Evolutionary conservation across 2,329 filamentous ascomycete genomes (phyloP).

Genomic region (Penicillium brasilianum): DNA sequence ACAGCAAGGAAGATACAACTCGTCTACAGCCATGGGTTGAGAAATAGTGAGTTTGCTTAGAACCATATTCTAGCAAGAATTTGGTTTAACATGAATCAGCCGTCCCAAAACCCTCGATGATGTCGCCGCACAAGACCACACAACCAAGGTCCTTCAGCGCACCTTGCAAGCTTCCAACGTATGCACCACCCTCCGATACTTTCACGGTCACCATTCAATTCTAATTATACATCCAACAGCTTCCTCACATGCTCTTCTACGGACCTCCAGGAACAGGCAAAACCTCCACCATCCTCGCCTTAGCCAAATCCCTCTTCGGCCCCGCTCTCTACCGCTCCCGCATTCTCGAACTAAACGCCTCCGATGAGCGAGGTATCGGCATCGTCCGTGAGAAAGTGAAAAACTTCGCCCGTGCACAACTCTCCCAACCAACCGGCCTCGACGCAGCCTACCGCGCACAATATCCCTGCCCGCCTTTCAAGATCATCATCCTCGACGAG

Average conservation of each 20-base stretch:
- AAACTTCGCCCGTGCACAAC: conserved; percentile 93
- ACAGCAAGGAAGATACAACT: conserved; percentile 64
- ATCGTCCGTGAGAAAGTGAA: conserved; percentile 99
- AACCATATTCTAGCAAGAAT: neutral
- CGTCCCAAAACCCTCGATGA: conserved; percentile 92
- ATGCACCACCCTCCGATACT: too few relatives aligned
- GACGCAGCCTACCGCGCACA: conserved; percentile 66
- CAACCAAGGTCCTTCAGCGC: conserved; percentile 86
- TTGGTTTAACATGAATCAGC: conserved; percentile 54
- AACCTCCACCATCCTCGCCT: conserved; percentile 94
- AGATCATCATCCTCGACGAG: conserved; percentile 98
- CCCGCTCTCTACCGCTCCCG: conserved; percentile 90
- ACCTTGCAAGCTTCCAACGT: conserved; percentile 95
- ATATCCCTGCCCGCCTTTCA: conserved; percentile 96
- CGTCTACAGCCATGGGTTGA: conserved; percentile 94
- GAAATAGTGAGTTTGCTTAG: conserved; percentile 75
- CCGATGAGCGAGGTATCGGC: conserved; percentile 95
- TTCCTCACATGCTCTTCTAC: conserved; percentile 99
- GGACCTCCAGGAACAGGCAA: conserved; percentile 97
- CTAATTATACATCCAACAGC: conserved; percentile 51
- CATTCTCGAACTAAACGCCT: conserved; percentile 98
- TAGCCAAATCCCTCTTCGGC: conserved; percentile 96
- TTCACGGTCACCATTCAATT: too few relatives aligned
- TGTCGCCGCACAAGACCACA: conserved; percentile 97
- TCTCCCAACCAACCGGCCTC: conserved; percentile 76